phyloP scores from a whole-genome alignment of 345 rosid genomes.

The Rubroshorea leprosula region DNA sequence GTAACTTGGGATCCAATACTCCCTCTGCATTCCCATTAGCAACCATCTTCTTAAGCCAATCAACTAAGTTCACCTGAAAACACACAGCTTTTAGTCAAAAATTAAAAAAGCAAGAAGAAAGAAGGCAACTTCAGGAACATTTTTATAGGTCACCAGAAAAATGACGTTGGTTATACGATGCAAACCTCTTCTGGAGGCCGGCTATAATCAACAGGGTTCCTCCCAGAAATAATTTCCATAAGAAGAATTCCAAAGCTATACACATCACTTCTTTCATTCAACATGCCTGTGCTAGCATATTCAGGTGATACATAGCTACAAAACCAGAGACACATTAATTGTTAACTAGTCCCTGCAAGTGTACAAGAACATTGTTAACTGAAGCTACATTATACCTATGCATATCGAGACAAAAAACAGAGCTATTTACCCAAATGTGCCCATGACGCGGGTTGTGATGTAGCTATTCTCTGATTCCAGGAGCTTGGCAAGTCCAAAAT shows the following conservation, averaged over 20 bases:
- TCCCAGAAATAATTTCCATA: conserved; percentile 81
- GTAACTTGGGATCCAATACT: conserved; percentile 77
- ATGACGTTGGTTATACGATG: background rate
- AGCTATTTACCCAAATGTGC: conserved; percentile 98
- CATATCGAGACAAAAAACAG: conserved; percentile 15
- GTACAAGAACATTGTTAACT: background rate
- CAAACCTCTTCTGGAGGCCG: conserved; percentile 81
- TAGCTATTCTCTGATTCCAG: conserved; percentile 66
- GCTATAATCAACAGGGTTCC: conserved; percentile 91
- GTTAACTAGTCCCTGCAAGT: background rate
- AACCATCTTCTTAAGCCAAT: conserved; percentile 91
- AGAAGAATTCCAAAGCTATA: conserved; percentile 84
- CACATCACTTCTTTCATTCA: conserved; percentile 71
- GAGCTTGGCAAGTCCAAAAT: conserved; percentile 93
- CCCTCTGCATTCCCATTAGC: conserved; percentile 68
- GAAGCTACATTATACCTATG: background rate
- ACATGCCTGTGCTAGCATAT: conserved; percentile 90
- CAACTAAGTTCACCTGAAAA: conserved; percentile 77
- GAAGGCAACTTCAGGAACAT: background rate
- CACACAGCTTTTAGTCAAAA: conserved; percentile 13
- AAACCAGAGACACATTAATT: conserved; percentile 9
- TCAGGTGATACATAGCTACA: conserved; percentile 92
- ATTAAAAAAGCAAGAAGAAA: background rate
- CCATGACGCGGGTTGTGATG: conserved; percentile 94
- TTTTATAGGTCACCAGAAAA: conserved; percentile 10